These are phyloP conservation scores for Fusarium udum DNA, from an alignment of 2,329 filamentous ascomycete species.

Conservation along the genomic window DNA sequence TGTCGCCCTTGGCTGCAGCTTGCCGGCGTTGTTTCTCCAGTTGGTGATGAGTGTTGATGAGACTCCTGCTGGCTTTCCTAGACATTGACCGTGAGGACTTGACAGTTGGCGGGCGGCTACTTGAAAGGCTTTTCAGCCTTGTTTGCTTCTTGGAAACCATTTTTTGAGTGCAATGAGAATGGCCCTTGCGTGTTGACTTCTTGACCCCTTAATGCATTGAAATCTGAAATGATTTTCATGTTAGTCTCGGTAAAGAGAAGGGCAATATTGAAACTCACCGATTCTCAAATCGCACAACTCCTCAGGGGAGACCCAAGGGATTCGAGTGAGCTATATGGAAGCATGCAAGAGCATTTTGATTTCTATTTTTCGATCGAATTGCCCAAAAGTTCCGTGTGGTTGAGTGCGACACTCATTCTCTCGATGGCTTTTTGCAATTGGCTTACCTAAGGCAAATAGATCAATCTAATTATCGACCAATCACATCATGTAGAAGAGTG, in stretches of 20 bases:
- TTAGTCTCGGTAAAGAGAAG: slow-evolving; percentile 18
- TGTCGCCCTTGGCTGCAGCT: slow-evolving; percentile 64
- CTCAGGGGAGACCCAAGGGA: too few species aligned
- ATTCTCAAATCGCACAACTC: not conserved
- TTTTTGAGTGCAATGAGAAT: not conserved
- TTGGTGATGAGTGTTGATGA: slow-evolving; percentile 74
- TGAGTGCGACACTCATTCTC: not conserved
- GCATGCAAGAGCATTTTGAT: not conserved
- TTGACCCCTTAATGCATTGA: not conserved
- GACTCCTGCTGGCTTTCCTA: slow-evolving; percentile 68
- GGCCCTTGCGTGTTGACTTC: not conserved
- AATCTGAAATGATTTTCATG: slow-evolving; percentile 23
- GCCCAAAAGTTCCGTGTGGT: not conserved
- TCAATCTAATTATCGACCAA: not conserved
- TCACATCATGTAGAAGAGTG: not conserved
- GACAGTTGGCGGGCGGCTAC: slow-evolving; percentile 65
- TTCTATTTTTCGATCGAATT: not conserved
- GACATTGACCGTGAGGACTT: slow-evolving; percentile 67
- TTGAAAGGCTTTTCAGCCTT: slow-evolving; percentile 54
- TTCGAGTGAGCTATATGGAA: not conserved
- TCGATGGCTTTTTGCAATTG: not conserved
- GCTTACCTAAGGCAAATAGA: not conserved
- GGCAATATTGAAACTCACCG: not conserved
- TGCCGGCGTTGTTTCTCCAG: slow-evolving; percentile 70
- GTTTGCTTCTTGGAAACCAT: slow-evolving; percentile 61